Evolutionary conservation across 2,329 filamentous ascomycete genomes (phyloP).

Genomic region (Acarospora socialis): DNA sequence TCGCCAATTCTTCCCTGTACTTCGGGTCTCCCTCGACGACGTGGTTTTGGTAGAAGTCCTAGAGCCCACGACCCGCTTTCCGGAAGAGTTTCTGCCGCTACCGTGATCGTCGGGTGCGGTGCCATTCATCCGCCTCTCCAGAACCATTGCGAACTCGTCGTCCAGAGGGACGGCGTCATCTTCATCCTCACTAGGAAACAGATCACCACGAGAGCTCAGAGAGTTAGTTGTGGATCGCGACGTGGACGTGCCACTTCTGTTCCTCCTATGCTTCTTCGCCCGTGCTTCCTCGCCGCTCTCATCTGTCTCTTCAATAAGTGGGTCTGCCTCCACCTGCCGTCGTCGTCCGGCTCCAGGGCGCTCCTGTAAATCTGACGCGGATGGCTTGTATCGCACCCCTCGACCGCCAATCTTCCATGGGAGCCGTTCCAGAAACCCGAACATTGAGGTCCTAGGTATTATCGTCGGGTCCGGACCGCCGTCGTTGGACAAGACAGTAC

Average conservation of each 20-base stretch:
- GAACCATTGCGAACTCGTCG: slow-evolving; percentile 76
- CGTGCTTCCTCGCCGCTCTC: slow-evolving; percentile 23
- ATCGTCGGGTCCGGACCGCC: slow-evolving; percentile 59
- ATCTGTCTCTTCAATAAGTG: slow-evolving; percentile 52
- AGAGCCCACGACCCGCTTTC: slow-evolving; percentile 29
- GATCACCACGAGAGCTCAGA: slow-evolving; percentile 70
- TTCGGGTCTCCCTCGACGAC: slow-evolving; percentile 31
- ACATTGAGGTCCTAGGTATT: slow-evolving; percentile 73
- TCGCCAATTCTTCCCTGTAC: slow-evolving; percentile 12
- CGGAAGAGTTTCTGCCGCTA: slow-evolving; percentile 43
- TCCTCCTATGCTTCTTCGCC: slow-evolving; percentile 20
- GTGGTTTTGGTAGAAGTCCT: slow-evolving; percentile 27
- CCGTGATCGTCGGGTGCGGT: slow-evolving; percentile 51
- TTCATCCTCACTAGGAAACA: slow-evolving; percentile 85
- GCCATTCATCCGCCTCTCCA: slow-evolving; percentile 54
- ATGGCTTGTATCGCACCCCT: slow-evolving; percentile 75
- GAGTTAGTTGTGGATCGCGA: slow-evolving; percentile 77
- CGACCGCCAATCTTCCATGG: slow-evolving; percentile 72
- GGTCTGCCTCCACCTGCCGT: slow-evolving; percentile 47
- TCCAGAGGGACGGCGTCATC: slow-evolving; percentile 88
- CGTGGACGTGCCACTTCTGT: slow-evolving; percentile 30
- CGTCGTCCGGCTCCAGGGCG: slow-evolving; percentile 46
- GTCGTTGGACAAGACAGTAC: slow-evolving; percentile 34
- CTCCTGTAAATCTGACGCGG: slow-evolving; percentile 78
- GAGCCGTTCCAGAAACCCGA: slow-evolving; percentile 70